Evolutionary conservation across 2,329 filamentous ascomycete species (phyloP), one percentile per base, ranked within the genome.

Genomic region (Lachnellula willkommii): DNA sequence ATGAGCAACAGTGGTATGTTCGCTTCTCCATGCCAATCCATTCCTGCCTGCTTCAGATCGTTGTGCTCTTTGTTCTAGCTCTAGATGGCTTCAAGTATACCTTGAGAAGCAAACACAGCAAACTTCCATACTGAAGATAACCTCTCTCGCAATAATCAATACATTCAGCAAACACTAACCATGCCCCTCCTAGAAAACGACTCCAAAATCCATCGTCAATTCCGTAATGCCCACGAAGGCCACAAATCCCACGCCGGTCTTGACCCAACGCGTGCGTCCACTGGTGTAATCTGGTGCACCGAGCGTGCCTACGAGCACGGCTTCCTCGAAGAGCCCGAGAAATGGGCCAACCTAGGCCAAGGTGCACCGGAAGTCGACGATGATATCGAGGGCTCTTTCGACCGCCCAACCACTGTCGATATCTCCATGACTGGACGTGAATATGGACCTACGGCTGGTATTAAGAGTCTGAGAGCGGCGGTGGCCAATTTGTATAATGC

Each of bases 301-400:
- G 89, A 94, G 75, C 87, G 90, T 65, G 92, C 92, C 53, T 83
- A 85, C 70, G 91, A 96, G 74, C 89, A 93, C 74, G 93, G 93
- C 65, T 96, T 88, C 76, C 76, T 84, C 50, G 92, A 96, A 4
- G 80, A 92, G 63, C 92, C 90, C 11, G 80, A 88, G 2, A 74
- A 79, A 61, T 96, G 93, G 93, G 91, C 93, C 57, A 97, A 97
- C 71, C 78, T 97, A 52, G 93, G 93, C 35, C 93, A 96, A 75
- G 92, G 92, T 65, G 92, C 92, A 15, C 92, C 92, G 45, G 91
- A 96, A 72, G 93, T 95, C 59, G 93, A 96, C 66, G 90, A 95
- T 63, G 90, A 94, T 61, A 96, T 96, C 66, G 82, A 86, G 66
- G 90, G 92, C 56, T 94, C 89, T 75, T 96, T 96, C 71, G 79